A percentile compares a stretch with the other conserved stretches of the same genome.
Conservation (phyloP, 306 rosid species). For the Malus orientalis region DNA sequence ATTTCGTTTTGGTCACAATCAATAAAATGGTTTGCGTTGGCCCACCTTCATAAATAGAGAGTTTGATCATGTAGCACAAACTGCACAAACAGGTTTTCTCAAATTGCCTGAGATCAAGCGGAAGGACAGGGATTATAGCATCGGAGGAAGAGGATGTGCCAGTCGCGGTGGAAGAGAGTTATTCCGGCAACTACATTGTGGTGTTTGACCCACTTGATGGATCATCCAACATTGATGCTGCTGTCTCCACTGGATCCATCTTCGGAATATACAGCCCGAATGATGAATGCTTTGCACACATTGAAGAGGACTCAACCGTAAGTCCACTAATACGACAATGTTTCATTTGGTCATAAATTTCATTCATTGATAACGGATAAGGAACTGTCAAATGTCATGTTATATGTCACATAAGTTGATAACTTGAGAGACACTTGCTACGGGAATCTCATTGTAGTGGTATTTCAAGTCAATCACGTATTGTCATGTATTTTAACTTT, state of each 20-base stretch:
- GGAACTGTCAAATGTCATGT: not conserved
- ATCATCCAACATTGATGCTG: conserved; percentile 93
- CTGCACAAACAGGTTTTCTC: conserved; percentile 63
- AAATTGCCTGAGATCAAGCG: conserved; percentile 91
- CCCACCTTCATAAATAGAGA: not conserved
- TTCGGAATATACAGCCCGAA: conserved; percentile 96
- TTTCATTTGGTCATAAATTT: not conserved
- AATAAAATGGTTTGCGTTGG: not conserved
- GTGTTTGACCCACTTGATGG: conserved; percentile 99
- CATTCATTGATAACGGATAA: not conserved
- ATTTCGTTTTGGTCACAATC: not conserved
- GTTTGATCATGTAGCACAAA: not conserved
- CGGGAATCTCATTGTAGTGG: not conserved
- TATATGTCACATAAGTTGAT: not conserved
- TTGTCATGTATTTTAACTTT: not conserved
- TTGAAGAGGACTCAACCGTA: conserved; percentile 62
- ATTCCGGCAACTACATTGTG: conserved; percentile 90
- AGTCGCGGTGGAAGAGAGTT: conserved; percentile 97
- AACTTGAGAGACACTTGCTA: too few species aligned
- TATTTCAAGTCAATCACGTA: not conserved
- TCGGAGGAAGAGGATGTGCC: conserved; percentile 99
- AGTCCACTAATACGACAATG: conserved; percentile 2
- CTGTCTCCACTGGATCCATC: conserved; percentile 95
- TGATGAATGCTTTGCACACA: conserved; percentile 74
- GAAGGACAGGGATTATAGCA: conserved; percentile 95